phyloP scores from a whole-genome alignment of 805 yeast species.

The Yamadazyma sp. region DNA sequence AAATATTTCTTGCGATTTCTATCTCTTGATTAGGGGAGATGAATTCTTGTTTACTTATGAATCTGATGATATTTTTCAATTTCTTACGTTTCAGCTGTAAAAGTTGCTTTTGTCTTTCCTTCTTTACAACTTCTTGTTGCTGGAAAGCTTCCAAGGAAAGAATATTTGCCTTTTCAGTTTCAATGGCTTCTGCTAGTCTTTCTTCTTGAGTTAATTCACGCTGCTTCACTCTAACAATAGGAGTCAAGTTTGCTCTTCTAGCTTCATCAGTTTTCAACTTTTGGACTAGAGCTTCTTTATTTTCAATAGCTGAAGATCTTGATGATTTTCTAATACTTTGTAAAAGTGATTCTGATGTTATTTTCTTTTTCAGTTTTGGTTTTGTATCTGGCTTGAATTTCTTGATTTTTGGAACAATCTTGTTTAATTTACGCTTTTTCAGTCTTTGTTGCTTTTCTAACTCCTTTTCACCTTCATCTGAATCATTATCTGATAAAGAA shows the following conservation, averaged over 20 bases:
- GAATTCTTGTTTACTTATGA: slow-evolving; percentile 43
- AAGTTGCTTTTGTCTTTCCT: slow-evolving; percentile 70
- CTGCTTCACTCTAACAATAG: slow-evolving; percentile 37
- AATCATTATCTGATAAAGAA: slow-evolving; percentile 51
- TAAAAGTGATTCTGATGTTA: slow-evolving; percentile 50
- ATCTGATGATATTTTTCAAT: slow-evolving; percentile 57
- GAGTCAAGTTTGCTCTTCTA: slow-evolving; percentile 47
- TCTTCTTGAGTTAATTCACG: slow-evolving; percentile 68
- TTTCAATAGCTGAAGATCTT: slow-evolving; percentile 73
- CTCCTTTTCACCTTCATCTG: slow-evolving; percentile 68
- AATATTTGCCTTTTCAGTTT: slow-evolving; percentile 76
- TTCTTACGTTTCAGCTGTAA: slow-evolving; percentile 63
- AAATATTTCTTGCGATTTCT: slow-evolving; percentile 41
- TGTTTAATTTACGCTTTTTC: slow-evolving; percentile 25
- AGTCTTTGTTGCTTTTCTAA: slow-evolving; percentile 44
- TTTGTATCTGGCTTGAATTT: slow-evolving; percentile 22
- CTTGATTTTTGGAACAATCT: slow-evolving; percentile 30
- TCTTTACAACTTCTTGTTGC: slow-evolving; percentile 81
- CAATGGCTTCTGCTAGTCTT: slow-evolving; percentile 74
- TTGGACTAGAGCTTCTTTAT: slow-evolving; percentile 72
- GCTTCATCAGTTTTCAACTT: slow-evolving; percentile 67
- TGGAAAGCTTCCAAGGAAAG: slow-evolving; percentile 71
- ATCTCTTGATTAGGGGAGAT: slow-evolving; percentile 67
- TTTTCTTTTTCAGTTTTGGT: slow-evolving; percentile 27
- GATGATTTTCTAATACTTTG: slow-evolving; percentile 61